Conservation (phyloP, 768 basidiomycete species). For the Pisolithus marmoratus region DNA sequence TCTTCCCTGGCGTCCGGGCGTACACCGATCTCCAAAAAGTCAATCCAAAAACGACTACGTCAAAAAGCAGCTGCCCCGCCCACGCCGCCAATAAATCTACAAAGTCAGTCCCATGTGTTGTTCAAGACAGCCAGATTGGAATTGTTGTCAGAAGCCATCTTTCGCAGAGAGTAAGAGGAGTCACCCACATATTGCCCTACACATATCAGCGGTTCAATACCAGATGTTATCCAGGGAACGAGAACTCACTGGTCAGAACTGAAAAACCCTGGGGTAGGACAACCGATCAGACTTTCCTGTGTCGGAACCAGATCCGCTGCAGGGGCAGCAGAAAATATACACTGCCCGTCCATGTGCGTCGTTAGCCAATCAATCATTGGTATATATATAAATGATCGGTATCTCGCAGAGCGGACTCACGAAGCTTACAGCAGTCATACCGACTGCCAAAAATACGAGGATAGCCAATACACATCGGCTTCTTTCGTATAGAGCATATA, state of each 20-base stretch:
- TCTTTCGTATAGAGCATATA: slow-evolving; percentile 1
- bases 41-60: slow-evolving; percentile 15
- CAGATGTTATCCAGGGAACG: too few species aligned
- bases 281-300: too few species aligned
- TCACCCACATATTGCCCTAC: not conserved
- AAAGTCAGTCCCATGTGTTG: not conserved
- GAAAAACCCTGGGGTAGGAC: too few species aligned
- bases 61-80: slow-evolving; percentile 14
- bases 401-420: not conserved
- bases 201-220: not conserved
- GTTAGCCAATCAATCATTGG: not conserved
- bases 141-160: not conserved
- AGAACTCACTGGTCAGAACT: too few species aligned
- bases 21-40: slow-evolving; percentile 12
- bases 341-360: too few species aligned
- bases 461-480: not conserved
- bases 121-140: not conserved
- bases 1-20: slow-evolving; percentile 1
- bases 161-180: not conserved
- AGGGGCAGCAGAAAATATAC: too few species aligned
- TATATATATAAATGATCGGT: not conserved
- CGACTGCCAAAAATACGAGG: not conserved
- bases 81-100: slow-evolving; percentile 8
- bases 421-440: not conserved
- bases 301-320: too few species aligned